phyloP scores from a whole-genome alignment of 1,139 yeast genomes.

The Eremothecium cymbalariae region DNA sequence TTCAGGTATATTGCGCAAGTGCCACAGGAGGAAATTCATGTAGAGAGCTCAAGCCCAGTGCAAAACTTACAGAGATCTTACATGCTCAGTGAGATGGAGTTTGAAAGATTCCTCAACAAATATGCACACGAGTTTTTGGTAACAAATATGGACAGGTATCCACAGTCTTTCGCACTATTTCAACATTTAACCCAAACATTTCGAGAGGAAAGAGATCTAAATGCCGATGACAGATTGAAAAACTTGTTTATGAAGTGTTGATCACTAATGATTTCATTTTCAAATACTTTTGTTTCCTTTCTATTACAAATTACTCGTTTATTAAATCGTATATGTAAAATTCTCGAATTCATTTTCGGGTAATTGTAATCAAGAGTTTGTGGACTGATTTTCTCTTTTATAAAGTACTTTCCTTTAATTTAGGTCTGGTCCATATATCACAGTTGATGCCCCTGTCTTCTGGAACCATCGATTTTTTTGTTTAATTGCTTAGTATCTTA shows the following conservation, averaged over 20 bases:
- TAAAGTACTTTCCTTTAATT: neutral
- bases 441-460: neutral
- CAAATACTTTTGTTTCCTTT: too few relatives aligned
- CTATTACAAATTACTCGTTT: too few relatives aligned
- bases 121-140: conserved; percentile 6
- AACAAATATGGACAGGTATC: conserved; percentile 5
- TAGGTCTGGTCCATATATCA: neutral
- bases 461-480: neutral
- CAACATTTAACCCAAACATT: conserved; percentile 3
- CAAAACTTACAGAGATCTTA: too few relatives aligned
- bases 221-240: conserved; percentile 7
- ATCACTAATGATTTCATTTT: conserved; percentile 3
- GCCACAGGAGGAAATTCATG: too few relatives aligned
- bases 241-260: conserved; percentile 3
- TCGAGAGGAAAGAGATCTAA: conserved; percentile 1
- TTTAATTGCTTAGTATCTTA: neutral
- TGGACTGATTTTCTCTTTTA: too few relatives aligned
- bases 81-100: conserved; percentile 5
- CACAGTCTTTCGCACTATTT: conserved; percentile 1
- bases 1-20: too few relatives aligned
- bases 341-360: too few relatives aligned
- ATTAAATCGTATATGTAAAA: too few relatives aligned
- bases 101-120: conserved; percentile 5
- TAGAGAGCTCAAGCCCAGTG: too few relatives aligned
- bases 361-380: too few relatives aligned